Evolutionary conservation across 2,329 filamentous ascomycete genomes (phyloP).

Genomic region (Colletotrichum sp.): DNA sequence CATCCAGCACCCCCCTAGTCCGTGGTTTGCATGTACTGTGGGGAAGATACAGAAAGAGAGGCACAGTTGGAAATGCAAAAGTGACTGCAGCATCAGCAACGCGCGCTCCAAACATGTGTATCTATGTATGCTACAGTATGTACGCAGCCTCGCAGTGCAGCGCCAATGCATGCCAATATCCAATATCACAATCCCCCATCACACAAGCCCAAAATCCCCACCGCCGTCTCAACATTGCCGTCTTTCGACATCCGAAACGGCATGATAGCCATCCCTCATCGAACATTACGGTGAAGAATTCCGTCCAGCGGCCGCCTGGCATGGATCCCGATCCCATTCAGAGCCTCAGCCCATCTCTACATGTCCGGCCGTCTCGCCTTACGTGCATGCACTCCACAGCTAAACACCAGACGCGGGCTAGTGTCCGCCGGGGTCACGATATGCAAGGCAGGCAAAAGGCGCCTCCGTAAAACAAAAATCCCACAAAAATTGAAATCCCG

Average conservation of each 20-base stretch:
- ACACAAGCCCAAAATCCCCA: not conserved
- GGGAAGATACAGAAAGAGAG: not conserved
- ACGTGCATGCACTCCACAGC: not conserved
- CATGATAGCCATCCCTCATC: not conserved
- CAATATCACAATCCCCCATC: not conserved
- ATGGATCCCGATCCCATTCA: not conserved
- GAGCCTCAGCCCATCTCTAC: not conserved
- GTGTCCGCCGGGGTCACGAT: not conserved
- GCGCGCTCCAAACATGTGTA: not conserved
- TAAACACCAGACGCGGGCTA: not conserved
- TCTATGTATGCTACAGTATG: not conserved
- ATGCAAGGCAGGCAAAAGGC: not conserved
- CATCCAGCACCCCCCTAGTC: not conserved
- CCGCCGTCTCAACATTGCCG: not conserved
- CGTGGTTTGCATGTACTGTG: not conserved
- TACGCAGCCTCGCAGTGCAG: not conserved
- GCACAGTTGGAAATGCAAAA: not conserved
- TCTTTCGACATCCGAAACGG: not conserved
- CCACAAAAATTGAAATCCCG: not conserved
- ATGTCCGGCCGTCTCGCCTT: not conserved
- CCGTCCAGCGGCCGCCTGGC: not conserved
- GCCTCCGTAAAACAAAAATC: not conserved
- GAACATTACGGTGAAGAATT: not conserved
- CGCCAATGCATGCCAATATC: slow-evolving; percentile 5
- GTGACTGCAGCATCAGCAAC: not conserved